Evolutionary conservation across 495 filamentous ascomycete genomes (phyloP).

Genomic region (Annulohypoxylon maeteangense): DNA sequence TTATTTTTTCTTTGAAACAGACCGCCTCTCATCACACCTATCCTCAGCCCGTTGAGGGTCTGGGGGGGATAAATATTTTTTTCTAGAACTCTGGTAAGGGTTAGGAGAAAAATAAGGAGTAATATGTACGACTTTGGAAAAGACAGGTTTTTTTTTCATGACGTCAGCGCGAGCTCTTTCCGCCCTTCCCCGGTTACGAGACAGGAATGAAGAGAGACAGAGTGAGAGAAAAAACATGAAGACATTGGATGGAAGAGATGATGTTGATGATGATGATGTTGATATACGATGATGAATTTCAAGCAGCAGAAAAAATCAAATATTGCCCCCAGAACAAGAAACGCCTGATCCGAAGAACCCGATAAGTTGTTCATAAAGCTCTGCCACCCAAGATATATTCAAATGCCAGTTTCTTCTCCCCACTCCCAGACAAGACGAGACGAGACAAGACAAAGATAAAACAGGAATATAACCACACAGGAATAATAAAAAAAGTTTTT

Average conservation of each 20-base stretch:
- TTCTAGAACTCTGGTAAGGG: not conserved
- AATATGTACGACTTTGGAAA: constrained; percentile 40
- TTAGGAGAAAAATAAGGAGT: not conserved
- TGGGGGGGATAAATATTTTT: constrained; percentile 21
- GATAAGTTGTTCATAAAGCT: constrained; percentile 20
- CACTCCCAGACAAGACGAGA: not conserved
- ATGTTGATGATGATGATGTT: too few species aligned
- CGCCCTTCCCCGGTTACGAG: constrained; percentile 7
- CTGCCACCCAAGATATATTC: constrained; percentile 22
- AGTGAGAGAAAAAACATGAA: not conserved
- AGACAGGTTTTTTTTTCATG: constrained; percentile 8
- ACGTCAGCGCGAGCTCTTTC: constrained; percentile 16
- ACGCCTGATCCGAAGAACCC: constrained; percentile 29
- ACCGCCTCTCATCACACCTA: constrained; percentile 33
- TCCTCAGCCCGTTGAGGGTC: constrained; percentile 44
- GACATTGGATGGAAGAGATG: not conserved
- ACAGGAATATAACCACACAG: not conserved
- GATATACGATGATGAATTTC: not conserved
- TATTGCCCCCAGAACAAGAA: constrained; percentile 8
- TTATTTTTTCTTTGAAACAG: constrained; percentile 31
- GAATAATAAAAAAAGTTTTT: not conserved
- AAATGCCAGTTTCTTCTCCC: constrained; percentile 23
- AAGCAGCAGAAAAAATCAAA: not conserved
- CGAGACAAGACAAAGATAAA: not conserved
- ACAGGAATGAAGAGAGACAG: constrained; percentile 16